Evolutionary conservation across 345 rosid genomes (phyloP), one percentile per base, ranked within the genome.

Genomic region (Eucalyptus shirleyi): DNA sequence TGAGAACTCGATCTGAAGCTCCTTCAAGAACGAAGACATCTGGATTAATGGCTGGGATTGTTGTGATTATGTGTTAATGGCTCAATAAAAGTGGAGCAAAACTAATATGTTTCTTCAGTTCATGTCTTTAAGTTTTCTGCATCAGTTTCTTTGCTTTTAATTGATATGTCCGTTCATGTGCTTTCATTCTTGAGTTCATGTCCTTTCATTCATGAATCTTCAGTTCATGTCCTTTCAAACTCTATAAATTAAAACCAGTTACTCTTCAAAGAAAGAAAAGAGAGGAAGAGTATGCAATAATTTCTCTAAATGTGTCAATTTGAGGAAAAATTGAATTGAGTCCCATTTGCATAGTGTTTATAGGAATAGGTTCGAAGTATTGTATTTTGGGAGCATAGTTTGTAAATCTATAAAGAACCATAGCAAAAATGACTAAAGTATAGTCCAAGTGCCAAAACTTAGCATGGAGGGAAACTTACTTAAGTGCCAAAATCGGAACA

Each of bases 381-480:
- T 65, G 37, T n/a, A 65, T n/a, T 15, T 65, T 65, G 5, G 37
- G 18, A 65, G 37, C 17, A n/a, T 14, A 15, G 37, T 65, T 65
- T 14, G 34, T 30, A 7, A 65, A 65, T 14, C 37, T 65, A 7
- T 8, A 13, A 30, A 30, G 37, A 16, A n/a, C 19, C 9, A 15
- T 14, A 15, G 5, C 0, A 30, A 0, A 19, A 30, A 65, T 5
- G 51, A 50, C 1, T 50, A 50, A 50, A 50, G 6, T 50, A 50
- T 3, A 50, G 1, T 1, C 0, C 3, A 50, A 50, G 51, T 50
- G 17, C 6, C 51, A 50, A 50, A 50, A 50, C 3, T 50, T 50
- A 2, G 6, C 3, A 50, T 0, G 1, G 17, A 50, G 0, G 3
- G 17, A 50, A 0, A 50, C 0, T 50, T 50, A 14, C 14, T 47